Evolutionary conservation across 495 filamentous ascomycete species (phyloP).

Genomic region (Penicillium flavigenum): DNA sequence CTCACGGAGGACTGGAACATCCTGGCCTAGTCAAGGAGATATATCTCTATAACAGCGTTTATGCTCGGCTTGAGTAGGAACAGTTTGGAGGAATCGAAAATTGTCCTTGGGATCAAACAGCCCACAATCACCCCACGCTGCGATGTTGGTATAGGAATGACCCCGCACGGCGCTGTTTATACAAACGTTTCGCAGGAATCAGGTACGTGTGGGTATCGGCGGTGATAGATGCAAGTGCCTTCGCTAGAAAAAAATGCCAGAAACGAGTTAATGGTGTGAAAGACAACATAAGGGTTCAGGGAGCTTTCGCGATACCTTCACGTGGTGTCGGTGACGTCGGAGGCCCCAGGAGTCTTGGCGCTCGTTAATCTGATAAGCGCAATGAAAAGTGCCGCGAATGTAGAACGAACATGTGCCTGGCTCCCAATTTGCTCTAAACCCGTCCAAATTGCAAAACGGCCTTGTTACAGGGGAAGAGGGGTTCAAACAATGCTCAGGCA

Average conservation of each 20-base stretch:
- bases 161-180: slow-evolving; percentile 24
- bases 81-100: background rate
- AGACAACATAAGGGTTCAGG: background rate
- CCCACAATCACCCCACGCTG: slow-evolving; percentile 11
- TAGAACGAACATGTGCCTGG: background rate
- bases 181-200: background rate
- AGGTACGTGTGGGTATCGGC: background rate
- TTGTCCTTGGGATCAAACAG: background rate
- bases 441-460: background rate
- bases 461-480: slow-evolving; percentile 2
- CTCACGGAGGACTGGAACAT: slow-evolving; percentile 47
- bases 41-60: background rate
- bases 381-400: no score
- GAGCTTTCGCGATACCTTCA: slow-evolving; percentile 15
- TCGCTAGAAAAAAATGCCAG: background rate
- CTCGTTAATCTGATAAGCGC: slow-evolving; percentile 8
- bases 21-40: slow-evolving; percentile 6
- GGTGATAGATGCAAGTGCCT: background rate
- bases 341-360: slow-evolving; percentile 19
- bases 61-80: background rate
- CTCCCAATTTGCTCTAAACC: background rate
- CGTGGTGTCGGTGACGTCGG: slow-evolving; percentile 28
- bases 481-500: slow-evolving; percentile 4
- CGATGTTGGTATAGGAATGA: slow-evolving; percentile 11
- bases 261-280: background rate